Base-by-base conservation (phyloP, 208 protist species). In the Trichomonas tenax region DNA sequence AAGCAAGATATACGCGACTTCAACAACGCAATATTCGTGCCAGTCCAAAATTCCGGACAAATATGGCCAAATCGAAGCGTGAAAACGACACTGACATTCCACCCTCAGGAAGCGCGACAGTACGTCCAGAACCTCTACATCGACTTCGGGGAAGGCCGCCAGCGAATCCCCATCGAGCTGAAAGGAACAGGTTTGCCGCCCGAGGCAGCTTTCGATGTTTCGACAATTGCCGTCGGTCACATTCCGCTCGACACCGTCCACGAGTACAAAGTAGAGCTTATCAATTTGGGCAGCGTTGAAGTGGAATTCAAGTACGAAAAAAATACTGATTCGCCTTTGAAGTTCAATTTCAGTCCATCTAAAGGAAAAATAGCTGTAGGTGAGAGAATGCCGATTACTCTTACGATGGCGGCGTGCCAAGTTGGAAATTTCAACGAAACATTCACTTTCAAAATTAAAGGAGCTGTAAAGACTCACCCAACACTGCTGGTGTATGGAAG, bases 381-480 rank as follows among this genome's bases (percentile, higher is more conserved):
- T 38, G 26, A 40, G 21, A 34, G 1, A 51, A 34, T 44, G 14
- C 23, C 23, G 46, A 93, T 93, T 26, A 9, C 0, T 26, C 11
- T 93, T 38, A 93, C 21, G 38, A 48, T 93, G 11, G 17, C 17
- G 15, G 86, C 86, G 3, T 34, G 15, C 31, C 44, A 51, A 41
- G 86, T 93, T 58, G 44, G 86, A 17, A 41, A 93, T 48, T 93
- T 93, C 46, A 93, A 48, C n/a, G 86, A 93, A 51, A 93, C 44
- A 10, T 93, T 93, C 46, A 51, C 44, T 40, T 93, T 51, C n/a
- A 48, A 51, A 41, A 38, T 93, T 38, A 21, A 21, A 51, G 44
- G 44, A 38, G 40, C 86, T 0, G 10, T 93, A 10, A 38, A 93
- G 6, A 41, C 26, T 51, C 86, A 93, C 46, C 86, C 86, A 38